Conservation (phyloP, 768 basidiomycete genomes). For the Suillus brevipes region DNA sequence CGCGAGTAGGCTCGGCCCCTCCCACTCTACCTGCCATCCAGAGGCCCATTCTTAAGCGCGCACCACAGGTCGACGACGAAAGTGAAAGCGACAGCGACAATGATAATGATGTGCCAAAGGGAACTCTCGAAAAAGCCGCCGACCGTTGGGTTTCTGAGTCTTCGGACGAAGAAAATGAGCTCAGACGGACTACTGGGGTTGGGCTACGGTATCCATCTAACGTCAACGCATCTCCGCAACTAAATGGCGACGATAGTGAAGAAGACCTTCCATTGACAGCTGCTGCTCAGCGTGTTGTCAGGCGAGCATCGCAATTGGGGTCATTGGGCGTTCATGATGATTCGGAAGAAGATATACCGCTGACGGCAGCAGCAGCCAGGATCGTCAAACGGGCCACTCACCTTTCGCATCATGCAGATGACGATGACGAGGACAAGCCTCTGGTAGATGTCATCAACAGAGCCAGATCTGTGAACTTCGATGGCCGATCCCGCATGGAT, state of each 20-base stretch:
- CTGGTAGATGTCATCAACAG: conserved; percentile 59
- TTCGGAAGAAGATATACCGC: conserved; percentile 73
- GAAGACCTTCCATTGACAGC: conserved; percentile 79
- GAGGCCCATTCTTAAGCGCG: conserved; percentile 32
- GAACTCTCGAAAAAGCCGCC: conserved; percentile 23
- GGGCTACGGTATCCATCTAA: conserved; percentile 53
- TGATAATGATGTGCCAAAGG: conserved; percentile 24
- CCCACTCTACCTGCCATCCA: conserved; percentile 38
- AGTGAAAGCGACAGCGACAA: conserved; percentile 55
- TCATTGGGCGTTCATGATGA: conserved; percentile 40
- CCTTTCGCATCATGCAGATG: conserved; percentile 11
- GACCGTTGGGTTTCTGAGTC: conserved; percentile 52
- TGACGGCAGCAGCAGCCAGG: conserved; percentile 56
- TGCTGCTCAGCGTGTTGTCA: conserved; percentile 55
- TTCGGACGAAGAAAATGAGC: conserved; percentile 59
- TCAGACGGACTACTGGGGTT: conserved; percentile 56
- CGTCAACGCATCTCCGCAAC: conserved; percentile 16
- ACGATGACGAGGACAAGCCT: conserved; percentile 67
- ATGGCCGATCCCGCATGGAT: conserved; percentile 35
- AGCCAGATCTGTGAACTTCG: conserved; percentile 45
- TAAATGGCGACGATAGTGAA: conserved; percentile 59
- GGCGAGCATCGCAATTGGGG: conserved; percentile 39
- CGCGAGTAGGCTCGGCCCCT: conserved; percentile 21
- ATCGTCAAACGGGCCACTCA: conserved; percentile 41
- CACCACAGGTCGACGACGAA: conserved; percentile 36